Conservation (phyloP, 768 basidiomycete genomes). For the Chalciporus pseudorubinellus region DNA sequence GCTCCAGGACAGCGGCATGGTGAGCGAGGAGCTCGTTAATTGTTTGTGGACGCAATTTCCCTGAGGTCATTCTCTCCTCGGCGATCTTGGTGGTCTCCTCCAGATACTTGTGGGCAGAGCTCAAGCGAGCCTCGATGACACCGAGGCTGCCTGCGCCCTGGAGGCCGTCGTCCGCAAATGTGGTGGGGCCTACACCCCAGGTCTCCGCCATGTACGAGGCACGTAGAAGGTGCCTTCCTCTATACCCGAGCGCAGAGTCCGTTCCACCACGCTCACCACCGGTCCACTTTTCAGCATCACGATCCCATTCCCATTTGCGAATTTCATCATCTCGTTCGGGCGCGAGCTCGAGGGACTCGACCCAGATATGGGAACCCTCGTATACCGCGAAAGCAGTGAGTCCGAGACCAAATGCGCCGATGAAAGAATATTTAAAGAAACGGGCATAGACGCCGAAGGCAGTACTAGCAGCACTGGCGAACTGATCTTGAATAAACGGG, state of each 20-base stretch:
- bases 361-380: conserved; percentile 59
- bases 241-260: conserved; percentile 64
- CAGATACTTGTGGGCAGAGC: conserved; percentile 53
- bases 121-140: conserved; percentile 53
- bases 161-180: conserved; percentile 32
- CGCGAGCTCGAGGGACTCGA: conserved; percentile 54
- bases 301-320: conserved; percentile 66
- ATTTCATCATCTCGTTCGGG: conserved; percentile 50
- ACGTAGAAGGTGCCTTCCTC: conserved; percentile 59
- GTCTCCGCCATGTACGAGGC: conserved; percentile 71
- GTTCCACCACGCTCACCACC: conserved; percentile 61
- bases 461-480: conserved; percentile 35
- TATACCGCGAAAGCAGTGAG: conserved; percentile 47
- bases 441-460: conserved; percentile 46
- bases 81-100: conserved; percentile 47
- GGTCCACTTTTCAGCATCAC: conserved; percentile 61
- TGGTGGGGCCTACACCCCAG: conserved; percentile 54
- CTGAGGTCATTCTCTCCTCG: conserved; percentile 37
- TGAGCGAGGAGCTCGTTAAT: conserved; percentile 52
- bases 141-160: conserved; percentile 37
- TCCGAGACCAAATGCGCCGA: conserved; percentile 44
- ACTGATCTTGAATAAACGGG: conserved; percentile 33
- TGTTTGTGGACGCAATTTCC: conserved; percentile 48
- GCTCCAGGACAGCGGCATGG: conserved; percentile 58
- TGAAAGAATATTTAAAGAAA: conserved; percentile 47